A percentile compares a stretch with the other conserved stretches of the same genome.
Conservation (phyloP, 352 stramenopile genomes). For the Globisporangium iwayamae region DNA sequence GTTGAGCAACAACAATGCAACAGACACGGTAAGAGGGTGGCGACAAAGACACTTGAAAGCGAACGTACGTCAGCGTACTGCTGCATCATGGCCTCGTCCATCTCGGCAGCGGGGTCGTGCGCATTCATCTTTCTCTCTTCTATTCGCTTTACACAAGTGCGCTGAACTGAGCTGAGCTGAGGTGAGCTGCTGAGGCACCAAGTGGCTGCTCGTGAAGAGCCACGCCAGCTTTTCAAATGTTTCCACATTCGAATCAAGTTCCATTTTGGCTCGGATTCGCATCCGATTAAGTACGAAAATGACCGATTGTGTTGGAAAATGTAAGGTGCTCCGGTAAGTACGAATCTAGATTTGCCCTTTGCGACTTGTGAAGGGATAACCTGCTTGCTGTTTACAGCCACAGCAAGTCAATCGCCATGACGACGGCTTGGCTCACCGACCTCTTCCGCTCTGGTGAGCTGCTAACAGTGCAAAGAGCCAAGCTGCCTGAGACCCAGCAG, state of each 20-base stretch:
- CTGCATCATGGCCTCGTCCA: constrained; percentile 63
- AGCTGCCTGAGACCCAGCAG: neutral
- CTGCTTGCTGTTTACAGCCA: too few species aligned
- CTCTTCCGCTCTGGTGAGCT: neutral
- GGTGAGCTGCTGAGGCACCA: constrained; percentile 1
- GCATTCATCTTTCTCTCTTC: neutral
- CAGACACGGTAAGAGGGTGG: neutral
- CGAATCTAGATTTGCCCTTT: neutral
- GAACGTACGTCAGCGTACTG: constrained; percentile 64
- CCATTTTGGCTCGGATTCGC: neutral
- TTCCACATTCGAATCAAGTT: neutral
- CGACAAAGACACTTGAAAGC: neutral
- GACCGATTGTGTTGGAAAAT: neutral
- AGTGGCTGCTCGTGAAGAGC: neutral
- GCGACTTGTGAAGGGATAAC: neutral
- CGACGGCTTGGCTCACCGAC: neutral
- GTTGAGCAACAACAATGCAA: neutral
- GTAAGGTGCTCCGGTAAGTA: neutral
- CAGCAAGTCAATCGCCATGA: neutral
- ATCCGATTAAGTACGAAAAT: neutral
- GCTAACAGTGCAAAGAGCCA: too few species aligned
- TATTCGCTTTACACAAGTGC: neutral
- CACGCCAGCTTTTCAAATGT: neutral
- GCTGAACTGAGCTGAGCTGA: too few species aligned
- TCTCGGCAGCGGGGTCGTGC: constrained; percentile 15